A percentile compares a stretch with the other conserved stretches of the same genome.
phyloP scores from a whole-genome alignment of 2,329 filamentous ascomycete species.

The Cladosporium austrohemisphaericum region DNA sequence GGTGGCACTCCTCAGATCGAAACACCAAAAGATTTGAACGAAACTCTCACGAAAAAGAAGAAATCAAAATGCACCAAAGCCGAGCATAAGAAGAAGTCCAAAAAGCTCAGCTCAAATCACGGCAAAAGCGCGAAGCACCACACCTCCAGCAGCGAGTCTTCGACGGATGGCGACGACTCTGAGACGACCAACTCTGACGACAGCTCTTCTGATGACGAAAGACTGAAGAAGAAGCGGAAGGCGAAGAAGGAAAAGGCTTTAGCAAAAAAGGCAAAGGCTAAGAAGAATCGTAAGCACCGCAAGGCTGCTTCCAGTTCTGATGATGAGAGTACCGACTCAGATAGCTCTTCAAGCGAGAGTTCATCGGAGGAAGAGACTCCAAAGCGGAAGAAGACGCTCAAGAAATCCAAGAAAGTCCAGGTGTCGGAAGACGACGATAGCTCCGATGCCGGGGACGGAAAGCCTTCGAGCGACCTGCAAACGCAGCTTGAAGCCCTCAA shows the following conservation, averaged over 20 bases:
- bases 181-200: constrained; percentile 20
- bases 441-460: neutral
- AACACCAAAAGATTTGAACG: constrained; percentile 1
- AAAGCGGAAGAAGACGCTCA: constrained; percentile 2
- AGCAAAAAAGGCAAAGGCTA: constrained; percentile 18
- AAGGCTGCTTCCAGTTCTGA: constrained; percentile 3
- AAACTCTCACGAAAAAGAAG: constrained; percentile 12
- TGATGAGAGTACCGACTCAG: neutral
- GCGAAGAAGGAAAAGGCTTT: constrained; percentile 18
- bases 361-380: constrained; percentile 8
- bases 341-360: neutral
- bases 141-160: constrained; percentile 7
- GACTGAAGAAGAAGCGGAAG: constrained; percentile 23
- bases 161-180: constrained; percentile 10
- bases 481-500: constrained; percentile 10
- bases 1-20: neutral
- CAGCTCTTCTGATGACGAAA: constrained; percentile 23
- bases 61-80: constrained; percentile 19
- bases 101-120: constrained; percentile 8
- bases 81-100: constrained; percentile 12
- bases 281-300: constrained; percentile 13
- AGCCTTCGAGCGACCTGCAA: constrained; percentile 1
- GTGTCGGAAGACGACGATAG: neutral
- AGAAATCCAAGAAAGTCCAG: constrained; percentile 8
- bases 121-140: neutral